These are phyloP conservation scores for Sporothrix schenckii DNA, from an alignment of 2,329 filamentous ascomycete species.

Conservation along the genomic window DNA sequence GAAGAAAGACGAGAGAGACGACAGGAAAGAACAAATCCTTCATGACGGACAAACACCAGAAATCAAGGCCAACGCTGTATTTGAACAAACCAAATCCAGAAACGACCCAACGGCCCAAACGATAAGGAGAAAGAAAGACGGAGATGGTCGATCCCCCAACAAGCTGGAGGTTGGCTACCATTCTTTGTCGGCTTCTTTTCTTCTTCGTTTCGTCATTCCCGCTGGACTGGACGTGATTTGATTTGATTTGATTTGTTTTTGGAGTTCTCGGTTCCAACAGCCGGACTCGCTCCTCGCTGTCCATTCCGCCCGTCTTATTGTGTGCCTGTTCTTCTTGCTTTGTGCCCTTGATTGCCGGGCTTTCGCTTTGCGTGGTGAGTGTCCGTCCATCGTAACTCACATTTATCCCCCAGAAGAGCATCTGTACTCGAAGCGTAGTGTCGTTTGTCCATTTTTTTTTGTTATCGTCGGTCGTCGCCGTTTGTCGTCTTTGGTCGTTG, in stretches of 20 bases:
- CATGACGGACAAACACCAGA: background rate
- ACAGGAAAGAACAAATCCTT: background rate
- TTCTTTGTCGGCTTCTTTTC: background rate
- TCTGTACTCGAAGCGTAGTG: background rate
- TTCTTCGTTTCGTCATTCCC: background rate
- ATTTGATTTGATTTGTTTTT: background rate
- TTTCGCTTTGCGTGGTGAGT: background rate
- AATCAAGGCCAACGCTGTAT: background rate
- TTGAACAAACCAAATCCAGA: background rate
- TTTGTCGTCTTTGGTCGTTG: background rate
- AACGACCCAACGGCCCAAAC: background rate
- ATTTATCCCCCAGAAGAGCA: background rate
- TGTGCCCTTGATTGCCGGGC: constrained; percentile 15
- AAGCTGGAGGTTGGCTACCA: background rate
- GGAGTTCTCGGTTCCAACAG: background rate
- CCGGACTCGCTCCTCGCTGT: background rate
- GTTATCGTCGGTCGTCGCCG: background rate
- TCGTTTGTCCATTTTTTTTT: background rate
- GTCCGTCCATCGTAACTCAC: constrained; percentile 7
- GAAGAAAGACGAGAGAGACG: background rate
- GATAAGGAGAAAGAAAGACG: background rate
- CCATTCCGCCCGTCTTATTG: constrained; percentile 15
- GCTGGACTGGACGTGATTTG: background rate
- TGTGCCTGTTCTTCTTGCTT: background rate
- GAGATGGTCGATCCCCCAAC: background rate